Percentiles rank a stretch among this genome's conserved stretches.
Evolutionary conservation across 768 basidiomycete species (phyloP).

Genomic region (Punctularia strigosozonata): DNA sequence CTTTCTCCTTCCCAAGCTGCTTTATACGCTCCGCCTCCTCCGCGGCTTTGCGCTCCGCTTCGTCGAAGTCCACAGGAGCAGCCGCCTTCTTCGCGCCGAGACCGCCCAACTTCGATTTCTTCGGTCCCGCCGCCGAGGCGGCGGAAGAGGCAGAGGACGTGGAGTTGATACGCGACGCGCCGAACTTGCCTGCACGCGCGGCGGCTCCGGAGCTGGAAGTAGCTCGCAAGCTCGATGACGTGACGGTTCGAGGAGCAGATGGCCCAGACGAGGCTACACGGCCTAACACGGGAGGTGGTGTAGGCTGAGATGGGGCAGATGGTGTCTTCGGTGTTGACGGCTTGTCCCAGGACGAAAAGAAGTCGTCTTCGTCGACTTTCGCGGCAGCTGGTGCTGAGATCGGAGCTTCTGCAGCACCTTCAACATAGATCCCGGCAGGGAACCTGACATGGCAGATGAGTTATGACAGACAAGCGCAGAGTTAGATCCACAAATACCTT

Average conservation of each 20-base stretch:
- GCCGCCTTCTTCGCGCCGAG: slow-evolving; percentile 85
- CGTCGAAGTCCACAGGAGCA: slow-evolving; percentile 80
- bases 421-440: slow-evolving; percentile 68
- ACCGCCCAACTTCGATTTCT: slow-evolving; percentile 62
- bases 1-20: slow-evolving; percentile 84
- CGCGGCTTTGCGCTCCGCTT: slow-evolving; percentile 79
- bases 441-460: slow-evolving; percentile 42
- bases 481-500: slow-evolving; percentile 32
- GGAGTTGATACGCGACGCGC: slow-evolving; percentile 30
- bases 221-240: slow-evolving; percentile 50
- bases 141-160: slow-evolving; percentile 17
- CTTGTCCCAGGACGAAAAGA: slow-evolving; percentile 96
- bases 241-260: slow-evolving; percentile 45
- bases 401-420: slow-evolving; percentile 59
- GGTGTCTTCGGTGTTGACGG: slow-evolving; percentile 29
- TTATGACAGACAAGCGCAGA: background rate
- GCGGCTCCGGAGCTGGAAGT: slow-evolving; percentile 20
- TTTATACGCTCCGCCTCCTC: slow-evolving; percentile 92
- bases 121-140: slow-evolving; percentile 24
- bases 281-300: slow-evolving; percentile 49
- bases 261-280: slow-evolving; percentile 29
- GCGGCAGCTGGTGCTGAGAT: slow-evolving; percentile 21
- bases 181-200: slow-evolving; percentile 25
- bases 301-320: slow-evolving; percentile 21
- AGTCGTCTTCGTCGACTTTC: slow-evolving; percentile 66